A percentile compares a stretch with the other conserved stretches of the same genome.
These are phyloP conservation scores for Aurifilum marmelostoma DNA, from an alignment of 2,329 filamentous ascomycete species.

Conservation along the genomic window DNA sequence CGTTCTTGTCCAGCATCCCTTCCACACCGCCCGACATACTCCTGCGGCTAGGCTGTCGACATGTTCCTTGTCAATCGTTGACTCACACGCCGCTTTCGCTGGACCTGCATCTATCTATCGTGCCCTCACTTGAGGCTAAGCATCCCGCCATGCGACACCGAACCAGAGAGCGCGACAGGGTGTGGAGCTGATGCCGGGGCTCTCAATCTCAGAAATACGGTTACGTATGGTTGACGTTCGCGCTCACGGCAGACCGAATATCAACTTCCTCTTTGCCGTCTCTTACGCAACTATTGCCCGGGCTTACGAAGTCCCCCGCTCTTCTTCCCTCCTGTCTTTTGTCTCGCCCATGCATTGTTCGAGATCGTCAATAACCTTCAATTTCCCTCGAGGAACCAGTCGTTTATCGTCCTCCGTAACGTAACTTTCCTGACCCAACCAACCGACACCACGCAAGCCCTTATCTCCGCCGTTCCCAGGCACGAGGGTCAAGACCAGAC, in stretches of 20 bases:
- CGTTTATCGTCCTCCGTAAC: not conserved
- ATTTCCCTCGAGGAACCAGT: not conserved
- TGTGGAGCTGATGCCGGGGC: not conserved
- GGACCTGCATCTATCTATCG: not conserved
- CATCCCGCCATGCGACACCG: constrained; percentile 1
- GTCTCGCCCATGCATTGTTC: not conserved
- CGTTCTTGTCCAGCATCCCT: not conserved
- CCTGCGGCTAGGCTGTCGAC: constrained; percentile 3
- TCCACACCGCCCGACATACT: not conserved
- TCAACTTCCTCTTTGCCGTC: not conserved
- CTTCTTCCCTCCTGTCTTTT: not conserved
- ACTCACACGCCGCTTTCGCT: constrained; percentile 14
- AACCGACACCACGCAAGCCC: not conserved
- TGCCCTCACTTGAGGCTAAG: not conserved
- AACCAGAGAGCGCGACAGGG: not conserved
- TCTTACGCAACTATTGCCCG: not conserved
- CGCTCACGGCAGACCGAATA: not conserved
- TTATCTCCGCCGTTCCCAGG: constrained; percentile 15
- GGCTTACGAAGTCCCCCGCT: not conserved
- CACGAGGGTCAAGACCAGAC: constrained; percentile 7
- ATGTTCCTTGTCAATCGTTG: constrained; percentile 3
- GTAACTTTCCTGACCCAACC: not conserved
- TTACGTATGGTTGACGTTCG: not conserved
- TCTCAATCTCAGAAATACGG: not conserved
- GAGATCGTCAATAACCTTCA: not conserved